Percentiles rank a stretch among this genome's conserved stretches.
These are phyloP conservation scores for Monotropa hypopitys DNA, from an alignment of 179 eudicot genomes.

Conservation along the genomic window DNA sequence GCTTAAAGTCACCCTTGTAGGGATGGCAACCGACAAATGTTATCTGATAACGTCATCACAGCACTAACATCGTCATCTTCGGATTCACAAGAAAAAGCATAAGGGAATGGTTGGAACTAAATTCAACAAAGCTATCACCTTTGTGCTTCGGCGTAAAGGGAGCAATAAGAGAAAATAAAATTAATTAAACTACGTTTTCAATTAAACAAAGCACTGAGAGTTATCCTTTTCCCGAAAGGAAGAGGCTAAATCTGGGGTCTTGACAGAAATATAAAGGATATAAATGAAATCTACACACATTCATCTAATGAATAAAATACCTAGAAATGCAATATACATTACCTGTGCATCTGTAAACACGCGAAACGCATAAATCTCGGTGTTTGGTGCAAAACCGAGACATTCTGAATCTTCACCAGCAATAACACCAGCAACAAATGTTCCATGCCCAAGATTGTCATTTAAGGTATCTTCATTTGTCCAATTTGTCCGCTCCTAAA, in stretches of 20 bases:
- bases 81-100: not conserved
- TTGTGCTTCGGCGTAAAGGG: not conserved
- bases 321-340: slow-evolving; percentile 25
- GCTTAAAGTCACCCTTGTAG: not conserved
- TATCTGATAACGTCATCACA: not conserved
- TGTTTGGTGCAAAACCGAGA: slow-evolving; percentile 94
- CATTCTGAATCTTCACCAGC: slow-evolving; percentile 89
- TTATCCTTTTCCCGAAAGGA: not conserved
- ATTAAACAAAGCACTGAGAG: not conserved
- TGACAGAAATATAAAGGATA: not conserved
- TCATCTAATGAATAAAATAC: not conserved
- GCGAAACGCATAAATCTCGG: slow-evolving; percentile 92
- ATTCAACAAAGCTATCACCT: not conserved
- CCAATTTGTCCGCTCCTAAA: slow-evolving; percentile 97
- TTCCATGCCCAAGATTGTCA: slow-evolving; percentile 97
- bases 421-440: slow-evolving; percentile 95
- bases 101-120: not conserved
- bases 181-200: not conserved
- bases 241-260: not conserved
- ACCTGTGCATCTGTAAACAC: slow-evolving; percentile 99
- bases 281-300: not conserved
- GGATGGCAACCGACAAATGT: not conserved
- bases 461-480: slow-evolving; percentile 87
- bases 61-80: not conserved
- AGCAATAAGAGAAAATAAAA: not conserved